Percentiles rank a stretch among this genome's conserved stretches.
Evolutionary conservation across 176 grass and related monocot species (phyloP).

Genomic region (Phragmites australis): DNA sequence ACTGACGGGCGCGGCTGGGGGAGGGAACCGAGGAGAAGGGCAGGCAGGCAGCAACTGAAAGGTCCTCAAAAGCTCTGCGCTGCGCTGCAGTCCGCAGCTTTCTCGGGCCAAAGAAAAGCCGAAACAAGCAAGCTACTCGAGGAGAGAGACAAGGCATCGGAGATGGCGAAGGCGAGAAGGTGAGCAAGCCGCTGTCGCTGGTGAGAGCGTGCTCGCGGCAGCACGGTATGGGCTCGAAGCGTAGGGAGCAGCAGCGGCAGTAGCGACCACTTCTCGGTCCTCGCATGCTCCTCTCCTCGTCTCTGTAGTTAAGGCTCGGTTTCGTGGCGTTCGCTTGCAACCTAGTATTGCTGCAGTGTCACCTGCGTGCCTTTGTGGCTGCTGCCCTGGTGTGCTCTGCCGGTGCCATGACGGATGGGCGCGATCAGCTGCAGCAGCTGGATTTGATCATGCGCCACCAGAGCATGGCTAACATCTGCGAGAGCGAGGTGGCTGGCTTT

Average conservation of each 20-base stretch:
- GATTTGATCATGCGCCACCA: constrained; percentile 45
- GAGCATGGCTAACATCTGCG: constrained; percentile 39
- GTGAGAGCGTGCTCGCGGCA: constrained; percentile 23
- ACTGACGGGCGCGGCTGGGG: not conserved
- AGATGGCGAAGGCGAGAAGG: not conserved
- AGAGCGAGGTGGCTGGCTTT: constrained; percentile 43
- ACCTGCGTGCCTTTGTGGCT: too few relatives aligned
- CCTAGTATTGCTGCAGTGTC: not conserved
- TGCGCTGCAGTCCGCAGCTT: constrained; percentile 21
- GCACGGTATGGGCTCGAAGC: constrained; percentile 32
- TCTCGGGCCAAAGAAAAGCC: constrained; percentile 38
- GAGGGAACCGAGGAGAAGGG: constrained; percentile 6
- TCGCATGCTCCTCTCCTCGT: not conserved
- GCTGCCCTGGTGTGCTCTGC: not conserved
- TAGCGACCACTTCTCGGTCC: not conserved
- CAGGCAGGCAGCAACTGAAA: not conserved
- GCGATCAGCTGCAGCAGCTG: too few relatives aligned
- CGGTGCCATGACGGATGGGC: constrained; percentile 31
- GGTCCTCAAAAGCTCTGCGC: constrained; percentile 44
- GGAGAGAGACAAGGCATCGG: not conserved
- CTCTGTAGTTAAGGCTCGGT: not conserved
- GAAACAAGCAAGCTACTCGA: not conserved
- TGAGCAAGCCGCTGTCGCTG: constrained; percentile 14
- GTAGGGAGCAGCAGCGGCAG: not conserved
- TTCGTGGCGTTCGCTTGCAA: not conserved